These are phyloP conservation scores for Alternaria triticimaculans DNA, from an alignment of 2,329 filamentous ascomycete genomes.

Conservation along the genomic window DNA sequence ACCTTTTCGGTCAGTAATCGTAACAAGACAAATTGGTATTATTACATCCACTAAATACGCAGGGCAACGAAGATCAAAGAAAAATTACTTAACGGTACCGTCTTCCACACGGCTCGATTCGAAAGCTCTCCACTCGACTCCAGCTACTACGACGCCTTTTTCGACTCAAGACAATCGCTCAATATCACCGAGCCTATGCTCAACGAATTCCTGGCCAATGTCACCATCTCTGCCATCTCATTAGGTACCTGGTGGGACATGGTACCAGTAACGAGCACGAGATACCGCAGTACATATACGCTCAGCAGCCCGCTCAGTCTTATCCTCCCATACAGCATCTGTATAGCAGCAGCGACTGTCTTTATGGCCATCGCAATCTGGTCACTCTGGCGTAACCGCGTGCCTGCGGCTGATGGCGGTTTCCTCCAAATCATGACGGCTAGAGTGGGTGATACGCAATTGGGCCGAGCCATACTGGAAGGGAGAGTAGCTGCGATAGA, in stretches of 20 bases:
- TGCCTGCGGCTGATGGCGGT: not conserved
- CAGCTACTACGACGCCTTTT: no score
- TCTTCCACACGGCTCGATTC: not conserved
- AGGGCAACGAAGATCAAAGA: not conserved
- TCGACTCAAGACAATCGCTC: not conserved
- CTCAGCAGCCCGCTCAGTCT: not conserved
- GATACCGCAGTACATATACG: not conserved
- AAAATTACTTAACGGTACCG: not conserved
- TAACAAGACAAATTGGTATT: no score
- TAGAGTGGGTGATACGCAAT: not conserved
- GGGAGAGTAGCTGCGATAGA: not conserved
- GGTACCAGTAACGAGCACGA: not conserved
- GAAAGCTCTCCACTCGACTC: no score
- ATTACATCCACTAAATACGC: no score
- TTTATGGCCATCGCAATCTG: not conserved
- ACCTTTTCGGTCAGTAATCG: no score
- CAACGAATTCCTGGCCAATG: not conserved
- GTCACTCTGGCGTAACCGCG: not conserved
- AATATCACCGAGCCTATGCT: not conserved
- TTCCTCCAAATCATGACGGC: not conserved
- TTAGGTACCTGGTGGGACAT: not conserved
- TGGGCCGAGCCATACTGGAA: not conserved
- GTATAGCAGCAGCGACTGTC: not conserved
- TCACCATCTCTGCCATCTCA: not conserved
- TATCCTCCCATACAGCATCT: not conserved